Conservation (phyloP, 208 protist genomes). For the Porcisia hertigi region DNA sequence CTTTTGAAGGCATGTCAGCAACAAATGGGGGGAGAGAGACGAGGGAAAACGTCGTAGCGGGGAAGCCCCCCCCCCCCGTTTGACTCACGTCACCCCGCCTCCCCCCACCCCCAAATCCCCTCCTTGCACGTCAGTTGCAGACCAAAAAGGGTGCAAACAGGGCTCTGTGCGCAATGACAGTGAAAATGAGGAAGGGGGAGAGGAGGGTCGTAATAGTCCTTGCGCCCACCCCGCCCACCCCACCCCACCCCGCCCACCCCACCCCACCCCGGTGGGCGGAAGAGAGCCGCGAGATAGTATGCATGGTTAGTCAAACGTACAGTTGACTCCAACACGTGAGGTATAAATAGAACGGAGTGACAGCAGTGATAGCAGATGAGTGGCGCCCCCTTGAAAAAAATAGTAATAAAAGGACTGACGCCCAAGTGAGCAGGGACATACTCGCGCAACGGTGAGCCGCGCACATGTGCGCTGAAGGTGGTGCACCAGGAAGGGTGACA, state of each 20-base stretch:
- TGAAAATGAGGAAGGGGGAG: too few species aligned
- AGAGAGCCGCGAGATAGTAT: neutral
- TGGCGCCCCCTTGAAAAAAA: slow-evolving; percentile 3
- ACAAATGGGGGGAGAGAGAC: neutral
- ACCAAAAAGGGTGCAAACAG: too few species aligned
- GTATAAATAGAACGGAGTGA: neutral
- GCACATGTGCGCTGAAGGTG: neutral
- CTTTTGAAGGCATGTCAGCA: neutral
- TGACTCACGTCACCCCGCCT: too few species aligned
- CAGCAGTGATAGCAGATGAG: neutral
- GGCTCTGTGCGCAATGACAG: too few species aligned
- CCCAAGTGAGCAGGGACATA: neutral
- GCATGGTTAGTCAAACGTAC: neutral
- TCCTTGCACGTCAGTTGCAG: too few species aligned
- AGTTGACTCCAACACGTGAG: neutral
- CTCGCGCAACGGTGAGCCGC: neutral
- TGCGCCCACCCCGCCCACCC: too few species aligned
- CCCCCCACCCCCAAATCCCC: too few species aligned
- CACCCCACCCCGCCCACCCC: too few species aligned
- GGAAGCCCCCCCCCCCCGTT: too few species aligned
- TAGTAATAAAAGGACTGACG: neutral
- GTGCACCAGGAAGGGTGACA: neutral
- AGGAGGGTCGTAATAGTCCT: too few species aligned
- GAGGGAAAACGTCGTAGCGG: too few species aligned
- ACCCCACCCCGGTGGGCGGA: neutral